Base-by-base conservation (phyloP, 2,329 filamentous ascomycete species). In the Clonostachys sp. region DNA sequence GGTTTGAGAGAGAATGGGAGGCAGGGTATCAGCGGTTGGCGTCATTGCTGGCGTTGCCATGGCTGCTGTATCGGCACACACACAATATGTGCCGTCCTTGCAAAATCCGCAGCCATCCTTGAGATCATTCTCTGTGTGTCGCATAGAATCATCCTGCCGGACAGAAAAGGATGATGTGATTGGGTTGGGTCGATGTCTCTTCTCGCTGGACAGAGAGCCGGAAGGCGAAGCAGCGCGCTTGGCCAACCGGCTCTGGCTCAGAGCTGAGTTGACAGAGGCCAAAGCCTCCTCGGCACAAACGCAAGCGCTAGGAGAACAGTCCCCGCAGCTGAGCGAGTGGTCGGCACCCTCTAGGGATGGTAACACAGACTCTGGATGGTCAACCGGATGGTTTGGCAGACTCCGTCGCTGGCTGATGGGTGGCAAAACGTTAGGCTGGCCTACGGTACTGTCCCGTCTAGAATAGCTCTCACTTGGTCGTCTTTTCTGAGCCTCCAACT, bases 61-160 rank as follows among this genome's bases (percentile, higher is more conserved):
- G 51, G 71, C 61, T 20, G 71, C 66, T 17, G 71, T 66, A 53
- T 91, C 88, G 20, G 87, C 88, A 64, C 89, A 94, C 54, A 91
- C 83, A 60, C 89, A 94, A 56, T 89, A 89, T 1, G 86, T 91
- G 5, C 87, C 87, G 50, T 91, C 87, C 51, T 85, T 81, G 66
- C 89, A 94, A 68, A 94, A 94, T 7, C 89, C 89, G 62, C 89
- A 94, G 17, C 81, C 78, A 56, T 92, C 88, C 51, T 81, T 77
- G 41, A 47, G 36, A 14, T 16, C 41, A 30, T 44, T 44, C 13
- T 16, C 16, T 5, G 42, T n/a, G 17, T 44, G 42, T 13, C 18
- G 13, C 16, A 17, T 17, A 17, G 13, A n/a, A 24, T 42, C 17
- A 7, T 17, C 16, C 17, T 42, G 40, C 24, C 16, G 40, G 17